phyloP scores from a whole-genome alignment of 139 green algal genomes.

The Chlorella sp. region DNA sequence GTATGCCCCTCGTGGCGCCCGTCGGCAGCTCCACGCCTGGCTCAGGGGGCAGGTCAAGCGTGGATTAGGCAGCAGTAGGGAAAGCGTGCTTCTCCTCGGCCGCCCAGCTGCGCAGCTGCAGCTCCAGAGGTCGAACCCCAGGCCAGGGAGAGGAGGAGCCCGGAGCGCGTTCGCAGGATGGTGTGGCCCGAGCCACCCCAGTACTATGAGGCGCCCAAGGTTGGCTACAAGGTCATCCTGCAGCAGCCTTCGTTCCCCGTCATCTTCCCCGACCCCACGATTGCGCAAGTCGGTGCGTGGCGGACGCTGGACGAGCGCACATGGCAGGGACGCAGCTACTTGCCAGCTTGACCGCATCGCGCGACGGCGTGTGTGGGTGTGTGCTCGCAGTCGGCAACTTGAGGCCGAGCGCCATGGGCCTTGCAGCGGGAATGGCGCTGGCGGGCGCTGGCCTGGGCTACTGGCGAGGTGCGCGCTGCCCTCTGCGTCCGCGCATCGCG shows the following conservation, averaged over 20 bases:
- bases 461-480: constrained; percentile 13
- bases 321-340: no score
- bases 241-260: constrained; percentile 30
- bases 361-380: no score
- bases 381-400: constrained; percentile 32
- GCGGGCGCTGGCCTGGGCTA: constrained; percentile 26
- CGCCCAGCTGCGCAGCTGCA: background rate
- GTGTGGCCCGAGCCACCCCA: constrained; percentile 34
- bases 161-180: constrained; percentile 1
- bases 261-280: constrained; percentile 26
- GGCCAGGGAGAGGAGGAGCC: background rate
- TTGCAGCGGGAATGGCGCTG: constrained; percentile 20
- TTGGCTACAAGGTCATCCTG: constrained; percentile 33
- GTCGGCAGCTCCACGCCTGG: no score
- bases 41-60: no score
- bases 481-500: background rate
- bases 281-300: background rate
- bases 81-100: no score
- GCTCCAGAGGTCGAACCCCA: background rate
- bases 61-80: no score
- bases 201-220: constrained; percentile 33
- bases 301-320: no score
- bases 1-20: no score
- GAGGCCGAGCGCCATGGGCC: constrained; percentile 17
- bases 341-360: no score